A percentile compares a stretch with the other conserved stretches of the same genome.
These are phyloP conservation scores for Penicillium lividum DNA, from an alignment of 495 filamentous ascomycete species.

Conservation along the genomic window DNA sequence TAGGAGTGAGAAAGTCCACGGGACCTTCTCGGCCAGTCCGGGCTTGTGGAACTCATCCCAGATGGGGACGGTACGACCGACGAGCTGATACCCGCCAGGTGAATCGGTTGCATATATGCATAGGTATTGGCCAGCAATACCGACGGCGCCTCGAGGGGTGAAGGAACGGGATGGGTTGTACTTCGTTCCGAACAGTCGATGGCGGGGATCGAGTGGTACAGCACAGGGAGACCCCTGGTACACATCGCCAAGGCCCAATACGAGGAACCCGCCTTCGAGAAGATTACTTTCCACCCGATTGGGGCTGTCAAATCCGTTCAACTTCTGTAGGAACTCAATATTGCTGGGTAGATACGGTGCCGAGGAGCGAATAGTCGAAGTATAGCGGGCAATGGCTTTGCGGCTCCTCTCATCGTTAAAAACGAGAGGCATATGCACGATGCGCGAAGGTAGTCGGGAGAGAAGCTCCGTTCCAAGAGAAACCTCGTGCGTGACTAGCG, in stretches of 20 bases:
- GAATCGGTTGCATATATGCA: constrained; percentile 16
- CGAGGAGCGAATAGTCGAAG: constrained; percentile 11
- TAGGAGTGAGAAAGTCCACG: constrained; percentile 12
- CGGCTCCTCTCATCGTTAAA: constrained; percentile 9
- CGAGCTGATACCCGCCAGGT: constrained; percentile 17
- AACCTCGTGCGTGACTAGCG: constrained; percentile 4
- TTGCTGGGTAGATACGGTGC: constrained; percentile 15
- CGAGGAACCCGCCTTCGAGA: constrained; percentile 7
- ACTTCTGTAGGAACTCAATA: constrained; percentile 8
- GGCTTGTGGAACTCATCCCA: constrained; percentile 10
- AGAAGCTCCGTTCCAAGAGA: constrained; percentile 3
- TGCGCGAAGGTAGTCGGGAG: constrained; percentile 6
- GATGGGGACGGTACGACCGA: constrained; percentile 11
- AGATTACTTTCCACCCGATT: not conserved
- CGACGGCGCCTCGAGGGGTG: constrained; percentile 16
- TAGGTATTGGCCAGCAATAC: constrained; percentile 11
- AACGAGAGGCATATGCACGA: constrained; percentile 8
- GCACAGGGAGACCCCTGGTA: constrained; percentile 12
- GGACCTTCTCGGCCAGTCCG: not conserved
- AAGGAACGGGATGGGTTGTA: constrained; percentile 17
- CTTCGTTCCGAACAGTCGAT: constrained; percentile 14
- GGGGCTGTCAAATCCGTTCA: constrained; percentile 11
- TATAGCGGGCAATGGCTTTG: constrained; percentile 9
- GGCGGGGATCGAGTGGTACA: constrained; percentile 15
- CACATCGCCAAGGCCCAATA: constrained; percentile 16